Conservation (phyloP, 352 stramenopile genomes). For the Elongisporangium senticosum region DNA sequence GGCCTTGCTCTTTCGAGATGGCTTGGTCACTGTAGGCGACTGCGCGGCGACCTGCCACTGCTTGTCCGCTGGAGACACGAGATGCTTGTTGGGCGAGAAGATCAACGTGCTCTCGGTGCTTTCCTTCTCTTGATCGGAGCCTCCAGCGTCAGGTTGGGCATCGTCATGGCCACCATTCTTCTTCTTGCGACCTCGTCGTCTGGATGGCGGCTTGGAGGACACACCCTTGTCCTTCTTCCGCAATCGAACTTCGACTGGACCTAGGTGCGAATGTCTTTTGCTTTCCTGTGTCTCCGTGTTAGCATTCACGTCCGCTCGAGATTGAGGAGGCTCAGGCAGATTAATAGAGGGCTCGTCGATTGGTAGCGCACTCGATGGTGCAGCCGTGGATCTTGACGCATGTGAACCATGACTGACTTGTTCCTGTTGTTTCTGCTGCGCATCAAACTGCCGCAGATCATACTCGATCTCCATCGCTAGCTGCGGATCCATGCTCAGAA, state of each 20-base stretch:
- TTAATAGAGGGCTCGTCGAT: background rate
- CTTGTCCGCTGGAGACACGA: slow-evolving; percentile 11
- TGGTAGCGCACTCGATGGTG: background rate
- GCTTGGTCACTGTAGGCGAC: slow-evolving; percentile 37
- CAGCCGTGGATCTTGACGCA: background rate
- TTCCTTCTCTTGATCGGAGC: background rate
- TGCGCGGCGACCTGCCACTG: slow-evolving; percentile 57
- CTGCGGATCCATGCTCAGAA: slow-evolving; percentile 90
- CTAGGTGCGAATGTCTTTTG: background rate
- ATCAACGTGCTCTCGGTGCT: slow-evolving; percentile 25
- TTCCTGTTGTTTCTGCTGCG: slow-evolving; percentile 57
- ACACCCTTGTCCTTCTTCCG: background rate
- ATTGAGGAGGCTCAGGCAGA: background rate
- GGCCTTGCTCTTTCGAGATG: slow-evolving; percentile 3
- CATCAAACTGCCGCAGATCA: slow-evolving; percentile 83
- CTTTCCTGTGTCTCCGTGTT: background rate
- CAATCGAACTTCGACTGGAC: background rate
- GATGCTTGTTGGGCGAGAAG: slow-evolving; percentile 48
- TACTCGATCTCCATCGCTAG: slow-evolving; percentile 96
- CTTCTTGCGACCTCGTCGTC: background rate
- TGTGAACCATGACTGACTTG: slow-evolving; percentile 1
- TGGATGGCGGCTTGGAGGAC: background rate
- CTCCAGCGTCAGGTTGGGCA: background rate
- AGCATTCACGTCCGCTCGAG: background rate
- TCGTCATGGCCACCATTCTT: background rate